phyloP scores from a whole-genome alignment of 169 alveolate species.

The Plasmodium berghei region DNA sequence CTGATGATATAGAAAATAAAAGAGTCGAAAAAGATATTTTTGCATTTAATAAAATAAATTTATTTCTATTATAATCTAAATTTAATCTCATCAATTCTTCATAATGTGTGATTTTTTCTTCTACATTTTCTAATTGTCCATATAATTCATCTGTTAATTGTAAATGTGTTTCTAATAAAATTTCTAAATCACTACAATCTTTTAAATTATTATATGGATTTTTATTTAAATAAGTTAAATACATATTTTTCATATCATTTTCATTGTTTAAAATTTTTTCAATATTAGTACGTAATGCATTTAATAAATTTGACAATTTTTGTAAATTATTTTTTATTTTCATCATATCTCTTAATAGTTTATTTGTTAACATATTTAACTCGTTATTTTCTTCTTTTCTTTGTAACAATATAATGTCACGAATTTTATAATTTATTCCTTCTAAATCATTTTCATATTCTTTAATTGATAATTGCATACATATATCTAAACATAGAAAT shows the following conservation, averaged over 20 bases:
- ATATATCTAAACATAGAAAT: constrained; percentile 50
- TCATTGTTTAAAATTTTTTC: constrained; percentile 49
- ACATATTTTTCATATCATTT: constrained; percentile 51
- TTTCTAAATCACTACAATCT: constrained; percentile 47
- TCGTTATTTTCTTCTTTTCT: constrained; percentile 52
- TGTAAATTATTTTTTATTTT: constrained; percentile 56
- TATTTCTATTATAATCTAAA: constrained; percentile 62
- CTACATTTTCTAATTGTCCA: constrained; percentile 55
- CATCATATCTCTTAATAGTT: constrained; percentile 53
- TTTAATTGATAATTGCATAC: constrained; percentile 63
- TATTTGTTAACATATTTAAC: constrained; percentile 52
- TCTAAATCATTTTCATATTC: constrained; percentile 47
- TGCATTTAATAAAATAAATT: constrained; percentile 57
- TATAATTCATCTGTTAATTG: constrained; percentile 66
- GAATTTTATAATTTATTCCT: constrained; percentile 11
- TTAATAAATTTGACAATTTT: constrained; percentile 45
- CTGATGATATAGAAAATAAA: constrained; percentile 45
- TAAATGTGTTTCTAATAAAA: constrained; percentile 59
- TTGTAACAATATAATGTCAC: constrained; percentile 28
- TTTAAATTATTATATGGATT: neutral
- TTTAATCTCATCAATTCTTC: constrained; percentile 66
- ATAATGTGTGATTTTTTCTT: constrained; percentile 65
- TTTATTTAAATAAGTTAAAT: constrained; percentile 24
- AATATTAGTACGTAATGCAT: constrained; percentile 45
- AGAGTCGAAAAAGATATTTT: constrained; percentile 58